These are phyloP conservation scores for Crithidia bombi DNA, from an alignment of 208 protist genomes.

Conservation along the genomic window DNA sequence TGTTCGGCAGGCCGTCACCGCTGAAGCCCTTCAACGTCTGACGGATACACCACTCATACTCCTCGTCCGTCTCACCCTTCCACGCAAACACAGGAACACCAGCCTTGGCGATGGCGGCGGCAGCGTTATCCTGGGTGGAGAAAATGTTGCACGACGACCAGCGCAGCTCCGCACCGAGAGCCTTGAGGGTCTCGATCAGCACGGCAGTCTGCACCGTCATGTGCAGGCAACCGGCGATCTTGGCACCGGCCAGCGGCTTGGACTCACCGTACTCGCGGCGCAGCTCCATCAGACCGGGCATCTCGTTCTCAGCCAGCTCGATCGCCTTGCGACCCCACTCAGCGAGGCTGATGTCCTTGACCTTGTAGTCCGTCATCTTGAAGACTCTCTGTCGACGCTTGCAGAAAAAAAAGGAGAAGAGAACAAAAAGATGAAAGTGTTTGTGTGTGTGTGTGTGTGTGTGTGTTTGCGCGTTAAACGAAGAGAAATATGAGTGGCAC, in stretches of 20 bases:
- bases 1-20: constrained; percentile 92
- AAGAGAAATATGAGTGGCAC: neutral
- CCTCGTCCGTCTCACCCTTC: constrained; percentile 99
- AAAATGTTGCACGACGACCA: constrained; percentile 99
- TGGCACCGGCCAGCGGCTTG: constrained; percentile 96
- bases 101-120: constrained; percentile 86
- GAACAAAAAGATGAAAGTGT: neutral
- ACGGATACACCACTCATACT: constrained; percentile 99
- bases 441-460: neutral
- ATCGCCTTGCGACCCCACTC: constrained; percentile 98
- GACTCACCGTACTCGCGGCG: constrained; percentile 88
- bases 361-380: constrained; percentile 94
- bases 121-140: constrained; percentile 97
- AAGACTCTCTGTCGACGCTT: constrained; percentile 2
- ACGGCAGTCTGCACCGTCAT: constrained; percentile 99
- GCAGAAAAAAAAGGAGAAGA: constrained; percentile 1
- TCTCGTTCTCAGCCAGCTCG: constrained; percentile 99
- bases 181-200: constrained; percentile 99
- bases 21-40: constrained; percentile 93
- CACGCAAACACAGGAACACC: constrained; percentile 98
- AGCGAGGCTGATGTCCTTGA: constrained; percentile 97
- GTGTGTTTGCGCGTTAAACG: neutral
- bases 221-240: constrained; percentile 99
- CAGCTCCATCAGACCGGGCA: constrained; percentile 99
- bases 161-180: constrained; percentile 97